phyloP scores from a whole-genome alignment of 1,284 basidiomycete genomes.

The Ceratobasidium sp. region DNA sequence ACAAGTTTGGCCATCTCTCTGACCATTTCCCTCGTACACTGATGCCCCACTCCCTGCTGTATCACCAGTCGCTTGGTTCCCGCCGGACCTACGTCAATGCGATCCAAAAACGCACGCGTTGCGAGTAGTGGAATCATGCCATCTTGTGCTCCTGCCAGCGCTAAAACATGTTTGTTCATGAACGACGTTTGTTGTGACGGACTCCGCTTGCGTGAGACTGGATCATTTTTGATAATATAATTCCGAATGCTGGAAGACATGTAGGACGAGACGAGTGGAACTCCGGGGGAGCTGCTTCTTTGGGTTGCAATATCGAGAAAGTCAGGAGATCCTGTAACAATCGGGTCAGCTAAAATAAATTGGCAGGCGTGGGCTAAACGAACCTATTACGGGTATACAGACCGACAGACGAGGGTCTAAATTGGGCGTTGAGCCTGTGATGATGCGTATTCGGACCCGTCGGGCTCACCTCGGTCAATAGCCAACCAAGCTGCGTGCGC shows the following conservation, averaged over 20 bases:
- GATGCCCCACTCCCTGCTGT: conserved; percentile 30
- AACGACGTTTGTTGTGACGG: neutral
- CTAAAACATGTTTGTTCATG: conserved; percentile 25
- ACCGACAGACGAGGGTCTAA: conserved; percentile 18
- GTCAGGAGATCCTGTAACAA: conserved; percentile 31
- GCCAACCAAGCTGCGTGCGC: conserved; percentile 36
- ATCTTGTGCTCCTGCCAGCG: conserved; percentile 26
- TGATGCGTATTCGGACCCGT: neutral
- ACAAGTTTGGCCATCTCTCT: conserved; percentile 26
- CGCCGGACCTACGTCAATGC: conserved; percentile 21
- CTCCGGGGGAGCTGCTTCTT: neutral
- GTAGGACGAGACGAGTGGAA: conserved; percentile 17
- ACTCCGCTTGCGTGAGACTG: conserved; percentile 7
- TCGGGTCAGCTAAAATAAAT: neutral
- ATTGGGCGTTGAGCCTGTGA: neutral
- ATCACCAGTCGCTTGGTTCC: conserved; percentile 30
- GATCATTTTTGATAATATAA: conserved; percentile 22
- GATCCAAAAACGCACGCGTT: conserved; percentile 23
- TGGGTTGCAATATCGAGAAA: conserved; percentile 28
- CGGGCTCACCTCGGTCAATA: conserved; percentile 31
- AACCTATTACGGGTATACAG: conserved; percentile 30
- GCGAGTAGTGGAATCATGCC: conserved; percentile 8
- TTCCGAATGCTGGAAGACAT: conserved; percentile 14
- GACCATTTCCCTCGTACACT: conserved; percentile 33
- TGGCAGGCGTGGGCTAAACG: neutral